Evolutionary conservation across 129 eudicot genomes (phyloP).

Genomic region (Tagetes erecta): DNA sequence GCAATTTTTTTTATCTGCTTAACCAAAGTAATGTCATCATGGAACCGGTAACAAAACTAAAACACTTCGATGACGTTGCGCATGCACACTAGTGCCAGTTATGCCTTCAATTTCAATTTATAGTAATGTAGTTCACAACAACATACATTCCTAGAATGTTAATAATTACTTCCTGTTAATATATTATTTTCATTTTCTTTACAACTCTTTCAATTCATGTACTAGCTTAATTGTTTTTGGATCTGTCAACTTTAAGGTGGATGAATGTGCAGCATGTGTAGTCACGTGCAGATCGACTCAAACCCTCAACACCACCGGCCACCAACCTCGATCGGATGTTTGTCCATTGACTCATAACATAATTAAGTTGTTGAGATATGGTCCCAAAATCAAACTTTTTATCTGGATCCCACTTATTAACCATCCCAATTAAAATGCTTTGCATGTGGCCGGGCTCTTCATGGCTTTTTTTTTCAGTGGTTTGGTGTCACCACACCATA

Average conservation of each 20-base stretch:
- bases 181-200: background rate
- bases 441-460: conserved; percentile 36
- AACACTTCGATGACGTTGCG: no score
- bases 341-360: conserved; percentile 13
- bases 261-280: conserved; percentile 46
- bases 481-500: conserved; percentile 7
- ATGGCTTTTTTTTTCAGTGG: conserved; percentile 18
- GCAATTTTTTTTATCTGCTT: no score
- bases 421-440: conserved; percentile 28
- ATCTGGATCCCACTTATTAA: conserved; percentile 33
- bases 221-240: conserved; percentile 24
- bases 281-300: conserved; percentile 37
- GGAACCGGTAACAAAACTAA: no score
- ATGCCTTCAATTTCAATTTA: no score
- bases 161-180: background rate
- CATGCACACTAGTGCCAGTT: no score
- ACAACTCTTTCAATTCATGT: conserved; percentile 1
- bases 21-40: no score
- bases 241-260: conserved; percentile 30
- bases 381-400: conserved; percentile 29
- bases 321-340: conserved; percentile 31
- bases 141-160: conserved; percentile 20
- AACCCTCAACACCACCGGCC: background rate
- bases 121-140: no score
- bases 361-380: conserved; percentile 9